Evolutionary conservation across 2,329 filamentous ascomycete genomes (phyloP), one percentile per base, ranked within the genome.

Genomic region (Curvularia sp.): DNA sequence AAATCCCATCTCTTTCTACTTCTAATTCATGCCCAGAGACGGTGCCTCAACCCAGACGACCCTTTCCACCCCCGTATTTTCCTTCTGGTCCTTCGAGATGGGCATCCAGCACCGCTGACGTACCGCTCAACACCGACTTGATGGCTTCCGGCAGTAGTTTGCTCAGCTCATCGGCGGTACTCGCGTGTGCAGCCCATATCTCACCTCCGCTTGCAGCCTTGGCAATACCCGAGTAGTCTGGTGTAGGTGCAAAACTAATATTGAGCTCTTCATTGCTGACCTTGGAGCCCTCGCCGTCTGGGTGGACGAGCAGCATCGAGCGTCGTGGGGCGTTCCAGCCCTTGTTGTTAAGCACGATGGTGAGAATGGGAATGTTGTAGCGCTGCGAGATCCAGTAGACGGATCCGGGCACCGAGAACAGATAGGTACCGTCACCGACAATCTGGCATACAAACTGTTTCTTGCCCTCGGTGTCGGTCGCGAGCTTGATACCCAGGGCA

Each of bases 401-500:
- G 3, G 82, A 85, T 0, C 85, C 84, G 0, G 87, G 87, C 0
- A 89, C 84, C 7, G 80, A 83, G 77, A 90, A 90, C 8, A 90
- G 80, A 72, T 82, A 90, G 0, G 87, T 88, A 2, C 88, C 88
- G 65, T 90, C 88, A 3, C 87, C 88, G 8, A 90, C 87, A 55
- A 90, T 77, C 46, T 78, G 76, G 60, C 74, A 77, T 0, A 78
- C 75, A 34, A 78, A 78, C 13, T 70, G 68, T 51, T 71, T 70
- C 51, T 70, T 69, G 34, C 82, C 78, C 59, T 82, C 76, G 2
- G 76, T 74, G 49, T 88, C 83, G 0, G 82, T 81, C 0, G 89
- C 91, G 7, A 94, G 83, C 73, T 93, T 93, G 70, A 93, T 88
- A 2, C 91, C 91, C 3, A 94, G 75, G 0, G 89, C 88, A 27